Conservation (phyloP, 2,329 filamentous ascomycete species). For the Fusarium drepaniforme region DNA sequence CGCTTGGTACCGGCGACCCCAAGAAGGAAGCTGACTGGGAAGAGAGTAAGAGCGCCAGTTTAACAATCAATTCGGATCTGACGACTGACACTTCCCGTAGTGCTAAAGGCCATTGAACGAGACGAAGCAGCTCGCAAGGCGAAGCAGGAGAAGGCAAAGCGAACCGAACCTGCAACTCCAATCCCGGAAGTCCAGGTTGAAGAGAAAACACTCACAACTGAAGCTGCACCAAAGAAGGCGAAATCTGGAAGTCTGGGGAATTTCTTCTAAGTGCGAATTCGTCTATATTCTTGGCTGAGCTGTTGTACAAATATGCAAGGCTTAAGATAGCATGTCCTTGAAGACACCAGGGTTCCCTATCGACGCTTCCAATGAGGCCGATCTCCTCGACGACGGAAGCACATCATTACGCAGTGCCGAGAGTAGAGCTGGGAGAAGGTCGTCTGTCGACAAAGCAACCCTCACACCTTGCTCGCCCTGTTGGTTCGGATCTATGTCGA, state of each 20-base stretch:
- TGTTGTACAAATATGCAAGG: conserved; percentile 34
- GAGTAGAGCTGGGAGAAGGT: conserved; percentile 68
- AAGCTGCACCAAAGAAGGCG: conserved; percentile 41
- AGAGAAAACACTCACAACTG: conserved; percentile 24
- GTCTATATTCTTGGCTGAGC: conserved; percentile 26
- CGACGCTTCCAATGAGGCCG: conserved; percentile 24
- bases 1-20: conserved; percentile 82
- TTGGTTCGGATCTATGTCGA: conserved; percentile 64
- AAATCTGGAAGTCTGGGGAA: conserved; percentile 54
- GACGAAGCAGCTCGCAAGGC: conserved; percentile 67
- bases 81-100: conserved; percentile 54
- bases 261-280: conserved; percentile 60
- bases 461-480: conserved; percentile 65
- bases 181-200: conserved; percentile 11
- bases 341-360: conserved; percentile 56
- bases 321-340: conserved; percentile 71
- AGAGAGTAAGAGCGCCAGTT: conserved; percentile 69
- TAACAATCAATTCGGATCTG: neutral
- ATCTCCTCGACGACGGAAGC: conserved; percentile 7
- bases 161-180: conserved; percentile 36
- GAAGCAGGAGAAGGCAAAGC: conserved; percentile 55
- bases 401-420: conserved; percentile 58
- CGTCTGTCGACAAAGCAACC: conserved; percentile 69
- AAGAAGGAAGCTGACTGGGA: conserved; percentile 88
- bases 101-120: conserved; percentile 74